phyloP scores from a whole-genome alignment of 1,284 basidiomycete species.

The Papiliotrema terrestris region DNA sequence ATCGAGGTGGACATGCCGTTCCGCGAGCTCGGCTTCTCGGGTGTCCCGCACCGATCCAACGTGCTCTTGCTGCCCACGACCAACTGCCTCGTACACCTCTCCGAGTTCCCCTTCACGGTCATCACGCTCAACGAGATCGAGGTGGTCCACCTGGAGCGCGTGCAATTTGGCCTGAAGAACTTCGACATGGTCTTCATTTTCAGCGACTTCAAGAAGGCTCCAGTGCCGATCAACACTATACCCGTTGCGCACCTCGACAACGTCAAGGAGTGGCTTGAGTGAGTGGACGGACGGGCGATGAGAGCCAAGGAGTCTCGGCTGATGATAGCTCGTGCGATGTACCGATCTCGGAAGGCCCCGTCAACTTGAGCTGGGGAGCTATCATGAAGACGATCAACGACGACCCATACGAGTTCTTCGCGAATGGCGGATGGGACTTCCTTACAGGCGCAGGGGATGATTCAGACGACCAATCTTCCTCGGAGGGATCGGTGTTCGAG shows the following conservation, averaged over 20 bases:
- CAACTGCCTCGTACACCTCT: conserved; percentile 92
- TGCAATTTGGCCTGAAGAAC: conserved; percentile 93
- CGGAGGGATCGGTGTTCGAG: conserved; percentile 73
- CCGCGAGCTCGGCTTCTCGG: conserved; percentile 94
- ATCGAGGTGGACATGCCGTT: conserved; percentile 95
- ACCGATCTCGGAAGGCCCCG: conserved; percentile 89
- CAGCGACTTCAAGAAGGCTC: conserved; percentile 89
- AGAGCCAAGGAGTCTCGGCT: neutral
- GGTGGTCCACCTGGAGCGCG: conserved; percentile 93
- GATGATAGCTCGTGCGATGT: conserved; percentile 85
- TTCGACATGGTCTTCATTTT: conserved; percentile 97
- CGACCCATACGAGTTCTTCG: conserved; percentile 93
- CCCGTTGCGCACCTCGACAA: conserved; percentile 86
- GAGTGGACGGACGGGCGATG: conserved; percentile 41
- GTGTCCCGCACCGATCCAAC: conserved; percentile 93
- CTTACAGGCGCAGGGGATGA: conserved; percentile 67
- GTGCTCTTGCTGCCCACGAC: conserved; percentile 94
- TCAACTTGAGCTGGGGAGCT: conserved; percentile 96
- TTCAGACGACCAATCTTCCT: conserved; percentile 64
- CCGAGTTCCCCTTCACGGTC: conserved; percentile 93
- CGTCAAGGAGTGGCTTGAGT: conserved; percentile 98
- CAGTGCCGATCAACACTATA: conserved; percentile 93
- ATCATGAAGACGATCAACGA: conserved; percentile 98
- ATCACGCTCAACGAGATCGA: conserved; percentile 94
- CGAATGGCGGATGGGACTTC: conserved; percentile 92